These are phyloP conservation scores for Aspergillus pseudoglaucus DNA, from an alignment of 2,329 filamentous ascomycete species.

Conservation along the genomic window DNA sequence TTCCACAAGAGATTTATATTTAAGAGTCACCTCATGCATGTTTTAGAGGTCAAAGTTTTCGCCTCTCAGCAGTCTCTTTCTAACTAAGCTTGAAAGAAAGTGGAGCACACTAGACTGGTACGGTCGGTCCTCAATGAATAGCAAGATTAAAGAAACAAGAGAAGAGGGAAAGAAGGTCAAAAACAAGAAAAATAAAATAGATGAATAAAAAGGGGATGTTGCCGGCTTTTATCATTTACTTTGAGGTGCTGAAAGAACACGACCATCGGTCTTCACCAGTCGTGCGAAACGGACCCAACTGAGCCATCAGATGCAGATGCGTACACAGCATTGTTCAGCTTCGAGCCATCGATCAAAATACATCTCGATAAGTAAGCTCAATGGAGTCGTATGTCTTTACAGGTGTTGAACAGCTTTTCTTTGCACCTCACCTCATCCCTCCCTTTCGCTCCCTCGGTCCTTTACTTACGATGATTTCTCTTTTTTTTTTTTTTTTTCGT, in stretches of 20 bases:
- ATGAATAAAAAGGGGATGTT: neutral
- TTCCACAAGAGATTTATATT: neutral
- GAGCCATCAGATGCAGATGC: too few species aligned
- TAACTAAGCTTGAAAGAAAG: neutral
- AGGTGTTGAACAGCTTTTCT: neutral
- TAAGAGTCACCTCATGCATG: neutral
- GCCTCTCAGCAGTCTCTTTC: neutral
- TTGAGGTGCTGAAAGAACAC: too few species aligned
- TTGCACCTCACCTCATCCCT: neutral
- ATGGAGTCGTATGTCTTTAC: too few species aligned
- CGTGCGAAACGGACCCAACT: too few species aligned
- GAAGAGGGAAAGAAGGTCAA: neutral
- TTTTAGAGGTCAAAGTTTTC: neutral
- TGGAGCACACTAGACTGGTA: neutral
- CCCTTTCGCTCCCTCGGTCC: neutral
- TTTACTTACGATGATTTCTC: too few species aligned
- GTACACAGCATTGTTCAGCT: too few species aligned
- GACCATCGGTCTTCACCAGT: too few species aligned
- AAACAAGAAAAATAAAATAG: neutral
- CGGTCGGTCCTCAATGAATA: neutral
- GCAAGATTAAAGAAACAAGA: neutral
- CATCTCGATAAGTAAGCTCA: too few species aligned
- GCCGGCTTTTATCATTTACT: neutral
- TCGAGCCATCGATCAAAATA: too few species aligned
- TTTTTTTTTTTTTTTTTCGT: neutral